Evolutionary conservation across 768 basidiomycete genomes (phyloP).

Genomic region (Xerocomellus chrysenteron): DNA sequence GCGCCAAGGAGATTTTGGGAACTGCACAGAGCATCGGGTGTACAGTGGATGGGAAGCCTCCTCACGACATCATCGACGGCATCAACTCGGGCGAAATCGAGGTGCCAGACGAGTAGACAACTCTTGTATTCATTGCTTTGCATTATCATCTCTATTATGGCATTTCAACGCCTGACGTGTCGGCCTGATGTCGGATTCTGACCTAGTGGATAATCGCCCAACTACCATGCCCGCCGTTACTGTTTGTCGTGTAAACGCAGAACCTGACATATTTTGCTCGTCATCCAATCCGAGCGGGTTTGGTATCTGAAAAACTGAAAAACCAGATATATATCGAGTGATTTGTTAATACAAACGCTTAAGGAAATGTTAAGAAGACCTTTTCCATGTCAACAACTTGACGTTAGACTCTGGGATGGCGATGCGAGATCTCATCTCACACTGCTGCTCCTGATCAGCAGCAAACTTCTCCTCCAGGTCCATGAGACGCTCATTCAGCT

Average conservation of each 20-base stretch:
- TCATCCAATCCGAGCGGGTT: neutral
- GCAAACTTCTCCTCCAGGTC: too few species aligned
- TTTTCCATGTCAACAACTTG: too few species aligned
- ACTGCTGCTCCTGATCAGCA: too few species aligned
- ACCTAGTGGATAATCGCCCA: neutral
- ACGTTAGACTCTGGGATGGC: too few species aligned
- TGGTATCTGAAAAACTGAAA: neutral
- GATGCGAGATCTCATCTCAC: too few species aligned
- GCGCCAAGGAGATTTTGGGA: constrained; percentile 96
- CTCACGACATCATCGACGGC: constrained; percentile 90
- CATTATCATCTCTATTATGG: constrained; percentile 12
- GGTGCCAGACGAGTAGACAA: constrained; percentile 76
- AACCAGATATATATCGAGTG: too few species aligned
- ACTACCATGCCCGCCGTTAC: neutral
- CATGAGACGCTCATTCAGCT: too few species aligned
- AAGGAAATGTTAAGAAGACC: too few species aligned
- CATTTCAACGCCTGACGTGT: constrained; percentile 7
- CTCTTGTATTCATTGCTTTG: constrained; percentile 19
- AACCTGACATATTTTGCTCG: neutral
- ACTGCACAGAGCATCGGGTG: constrained; percentile 97
- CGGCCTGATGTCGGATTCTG: neutral
- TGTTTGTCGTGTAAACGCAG: neutral
- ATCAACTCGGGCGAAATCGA: constrained; percentile 85
- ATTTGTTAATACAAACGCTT: too few species aligned
- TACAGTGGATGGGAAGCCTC: constrained; percentile 89